Evolutionary conservation across 148 eudicot genomes (phyloP).

Genomic region (Pharnaceum exiguum): DNA sequence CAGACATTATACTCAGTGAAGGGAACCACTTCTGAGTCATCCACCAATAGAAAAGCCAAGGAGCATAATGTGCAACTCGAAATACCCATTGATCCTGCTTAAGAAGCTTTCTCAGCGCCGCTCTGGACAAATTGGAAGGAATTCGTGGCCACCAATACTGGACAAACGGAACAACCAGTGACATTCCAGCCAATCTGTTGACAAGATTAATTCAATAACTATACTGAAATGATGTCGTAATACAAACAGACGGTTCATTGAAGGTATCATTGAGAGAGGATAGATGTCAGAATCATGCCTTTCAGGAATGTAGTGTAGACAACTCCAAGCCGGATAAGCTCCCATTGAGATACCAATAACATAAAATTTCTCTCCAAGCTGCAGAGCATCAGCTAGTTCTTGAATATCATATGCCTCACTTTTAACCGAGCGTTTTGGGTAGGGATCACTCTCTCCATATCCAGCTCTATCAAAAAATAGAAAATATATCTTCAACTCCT

Average conservation of each 20-base stretch:
- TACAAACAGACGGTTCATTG: background rate
- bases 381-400: slow-evolving; percentile 72
- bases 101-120: slow-evolving; percentile 28
- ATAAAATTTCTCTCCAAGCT: slow-evolving; percentile 64
- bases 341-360: slow-evolving; percentile 76
- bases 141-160: slow-evolving; percentile 74
- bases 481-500: slow-evolving; percentile 49
- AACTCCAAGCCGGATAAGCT: slow-evolving; percentile 56
- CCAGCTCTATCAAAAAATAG: slow-evolving; percentile 72
- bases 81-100: slow-evolving; percentile 49
- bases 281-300: slow-evolving; percentile 35
- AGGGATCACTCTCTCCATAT: slow-evolving; percentile 87
- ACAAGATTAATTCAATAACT: background rate
- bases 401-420: slow-evolving; percentile 74
- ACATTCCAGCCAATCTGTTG: slow-evolving; percentile 64
- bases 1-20: slow-evolving; percentile 30
- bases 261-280: background rate
- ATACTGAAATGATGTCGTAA: background rate
- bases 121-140: slow-evolving; percentile 40
- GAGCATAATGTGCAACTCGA: slow-evolving; percentile 57
- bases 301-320: slow-evolving; percentile 67
- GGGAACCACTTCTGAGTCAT: slow-evolving; percentile 74
- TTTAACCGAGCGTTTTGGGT: slow-evolving; percentile 58
- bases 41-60: slow-evolving; percentile 70
- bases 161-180: slow-evolving; percentile 63